Conservation (phyloP, 2,329 filamentous ascomycete genomes). For the Sarocladium brachiariae region DNA sequence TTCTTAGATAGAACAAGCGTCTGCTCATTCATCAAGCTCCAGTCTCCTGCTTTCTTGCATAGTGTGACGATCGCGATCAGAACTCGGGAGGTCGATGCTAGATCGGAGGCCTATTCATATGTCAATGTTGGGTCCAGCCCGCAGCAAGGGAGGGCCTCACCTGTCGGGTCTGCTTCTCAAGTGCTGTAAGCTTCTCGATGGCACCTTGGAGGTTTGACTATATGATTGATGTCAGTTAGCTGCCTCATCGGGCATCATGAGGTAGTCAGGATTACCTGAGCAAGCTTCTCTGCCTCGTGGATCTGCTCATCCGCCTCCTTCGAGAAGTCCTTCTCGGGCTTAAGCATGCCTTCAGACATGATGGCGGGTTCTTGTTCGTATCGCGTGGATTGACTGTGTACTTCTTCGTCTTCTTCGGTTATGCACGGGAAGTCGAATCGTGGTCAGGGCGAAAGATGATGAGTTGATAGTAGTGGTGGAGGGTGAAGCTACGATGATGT, state of each 20-base stretch:
- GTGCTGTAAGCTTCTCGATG: conserved; percentile 82
- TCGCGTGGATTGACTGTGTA: not conserved
- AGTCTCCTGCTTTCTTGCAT: conserved; percentile 88
- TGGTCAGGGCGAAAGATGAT: not conserved
- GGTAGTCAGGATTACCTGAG: conserved; percentile 53
- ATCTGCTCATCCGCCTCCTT: conserved; percentile 92
- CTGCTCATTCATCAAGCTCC: conserved; percentile 94
- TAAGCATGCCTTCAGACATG: conserved; percentile 74
- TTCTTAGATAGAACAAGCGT: conserved; percentile 96
- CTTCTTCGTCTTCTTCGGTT: too few species aligned
- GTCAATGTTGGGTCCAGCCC: too few species aligned
- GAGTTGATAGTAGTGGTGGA: not conserved
- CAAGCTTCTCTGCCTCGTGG: conserved; percentile 82
- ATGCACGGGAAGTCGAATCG: too few species aligned
- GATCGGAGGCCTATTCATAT: conserved; percentile 93
- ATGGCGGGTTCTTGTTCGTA: conserved; percentile 12
- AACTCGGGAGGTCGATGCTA: conserved; percentile 87
- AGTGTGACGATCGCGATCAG: conserved; percentile 85
- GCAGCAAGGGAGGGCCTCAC: conserved; percentile 38
- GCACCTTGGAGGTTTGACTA: conserved; percentile 75
- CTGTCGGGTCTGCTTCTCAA: conserved; percentile 98
- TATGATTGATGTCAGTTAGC: conserved; percentile 9
- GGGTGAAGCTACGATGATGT: conserved; percentile 2
- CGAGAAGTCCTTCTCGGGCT: conserved; percentile 98
- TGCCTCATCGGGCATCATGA: not conserved